Conservation (phyloP, 2,329 filamentous ascomycete species). For the Zymoseptoria tritici region DNA sequence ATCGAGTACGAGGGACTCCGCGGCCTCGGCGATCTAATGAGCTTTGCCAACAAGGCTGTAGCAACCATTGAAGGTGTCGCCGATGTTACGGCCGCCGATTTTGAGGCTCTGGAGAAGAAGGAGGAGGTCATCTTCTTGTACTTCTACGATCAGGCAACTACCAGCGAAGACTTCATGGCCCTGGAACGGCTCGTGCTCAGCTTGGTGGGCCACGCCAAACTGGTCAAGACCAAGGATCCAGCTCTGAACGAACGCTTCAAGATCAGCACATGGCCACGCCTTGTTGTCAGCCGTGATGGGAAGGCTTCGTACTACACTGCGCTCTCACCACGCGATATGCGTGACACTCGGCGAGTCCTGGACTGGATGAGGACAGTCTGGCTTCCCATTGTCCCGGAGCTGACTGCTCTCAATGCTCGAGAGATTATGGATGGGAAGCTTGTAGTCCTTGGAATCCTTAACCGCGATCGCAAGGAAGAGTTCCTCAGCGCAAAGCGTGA, state of each 20-base stretch:
- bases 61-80: slow-evolving; percentile 68
- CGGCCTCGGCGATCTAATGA: slow-evolving; percentile 81
- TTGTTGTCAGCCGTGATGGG: slow-evolving; percentile 82
- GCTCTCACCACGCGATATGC: slow-evolving; percentile 83
- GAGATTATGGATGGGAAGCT: slow-evolving; percentile 94
- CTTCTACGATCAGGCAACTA: slow-evolving; percentile 94
- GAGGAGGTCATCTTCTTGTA: slow-evolving; percentile 96
- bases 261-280: slow-evolving; percentile 92
- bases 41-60: slow-evolving; percentile 79
- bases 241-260: slow-evolving; percentile 76
- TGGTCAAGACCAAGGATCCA: slow-evolving; percentile 83
- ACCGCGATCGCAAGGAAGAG: slow-evolving; percentile 68
- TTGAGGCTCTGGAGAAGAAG: slow-evolving; percentile 79
- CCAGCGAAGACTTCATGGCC: slow-evolving; percentile 81
- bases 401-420: slow-evolving; percentile 81
- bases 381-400: slow-evolving; percentile 89
- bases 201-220: slow-evolving; percentile 81
- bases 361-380: slow-evolving; percentile 95
- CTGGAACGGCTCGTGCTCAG: slow-evolving; percentile 79
- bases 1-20: slow-evolving; percentile 90
- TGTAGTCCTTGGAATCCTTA: slow-evolving; percentile 87
- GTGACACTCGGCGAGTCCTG: slow-evolving; percentile 71
- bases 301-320: slow-evolving; percentile 85
- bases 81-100: slow-evolving; percentile 68
- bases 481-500: slow-evolving; percentile 75